Percentiles rank a stretch among this genome's conserved stretches.
phyloP scores from a whole-genome alignment of 1,284 basidiomycete genomes.

The Ustilago hordei region DNA sequence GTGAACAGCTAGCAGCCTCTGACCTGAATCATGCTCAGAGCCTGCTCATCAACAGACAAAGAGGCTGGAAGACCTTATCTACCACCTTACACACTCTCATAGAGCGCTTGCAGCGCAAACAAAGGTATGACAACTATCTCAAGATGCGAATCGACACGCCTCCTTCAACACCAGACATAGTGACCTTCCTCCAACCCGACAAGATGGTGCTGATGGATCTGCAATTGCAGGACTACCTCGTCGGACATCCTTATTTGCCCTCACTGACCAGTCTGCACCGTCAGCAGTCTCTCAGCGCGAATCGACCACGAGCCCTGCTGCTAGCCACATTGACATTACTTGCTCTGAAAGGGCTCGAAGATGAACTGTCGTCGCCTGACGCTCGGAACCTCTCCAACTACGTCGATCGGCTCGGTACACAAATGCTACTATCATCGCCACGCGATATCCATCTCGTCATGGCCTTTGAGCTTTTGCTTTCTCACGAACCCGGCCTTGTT shows the following conservation, averaged over 20 bases:
- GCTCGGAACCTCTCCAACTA: conserved; percentile 14
- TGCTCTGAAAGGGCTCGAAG: conserved; percentile 8
- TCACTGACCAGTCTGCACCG: conserved; percentile 9
- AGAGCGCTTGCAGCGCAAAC: conserved; percentile 15
- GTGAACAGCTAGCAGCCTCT: conserved; percentile 21
- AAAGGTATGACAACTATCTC: conserved; percentile 19
- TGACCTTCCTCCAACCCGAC: conserved; percentile 9
- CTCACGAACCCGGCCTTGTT: conserved; percentile 37
- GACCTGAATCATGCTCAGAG: conserved; percentile 23
- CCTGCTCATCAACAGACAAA: conserved; percentile 19
- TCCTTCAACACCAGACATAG: conserved; percentile 20
- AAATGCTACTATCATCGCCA: conserved; percentile 28
- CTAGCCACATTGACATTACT: conserved; percentile 26
- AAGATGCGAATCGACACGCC: conserved; percentile 22
- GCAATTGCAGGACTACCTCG: conserved; percentile 25
- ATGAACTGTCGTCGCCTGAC: conserved; percentile 17
- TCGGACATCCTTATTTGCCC: conserved; percentile 33
- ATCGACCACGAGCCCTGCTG: conserved; percentile 23
- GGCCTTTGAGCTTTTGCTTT: conserved; percentile 33
- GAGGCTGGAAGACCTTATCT: conserved; percentile 19
- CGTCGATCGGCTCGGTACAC: conserved; percentile 28
- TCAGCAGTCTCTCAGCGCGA: conserved; percentile 8
- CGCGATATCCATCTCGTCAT: conserved; percentile 25
- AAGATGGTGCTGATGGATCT: conserved; percentile 1
- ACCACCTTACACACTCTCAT: conserved; percentile 16